phyloP scores from a whole-genome alignment of 176 grass and related monocot species.

The Oryza nivara region DNA sequence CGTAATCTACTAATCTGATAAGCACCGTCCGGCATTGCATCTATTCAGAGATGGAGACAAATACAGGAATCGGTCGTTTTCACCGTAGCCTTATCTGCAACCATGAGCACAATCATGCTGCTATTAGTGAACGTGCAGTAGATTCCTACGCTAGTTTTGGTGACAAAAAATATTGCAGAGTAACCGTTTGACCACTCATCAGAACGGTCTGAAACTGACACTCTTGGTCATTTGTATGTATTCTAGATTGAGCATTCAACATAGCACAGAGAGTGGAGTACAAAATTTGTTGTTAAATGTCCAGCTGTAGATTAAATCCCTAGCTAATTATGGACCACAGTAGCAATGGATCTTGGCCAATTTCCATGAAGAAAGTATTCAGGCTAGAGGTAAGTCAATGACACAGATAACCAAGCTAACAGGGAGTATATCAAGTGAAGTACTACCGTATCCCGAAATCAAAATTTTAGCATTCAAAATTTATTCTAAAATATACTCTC shows the following conservation, averaged over 20 bases:
- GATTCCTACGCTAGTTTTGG: slow-evolving; percentile 2
- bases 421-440: no score
- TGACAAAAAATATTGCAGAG: background rate
- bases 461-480: no score
- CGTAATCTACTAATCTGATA: background rate
- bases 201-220: slow-evolving; percentile 1
- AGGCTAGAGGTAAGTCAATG: background rate
- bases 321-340: background rate
- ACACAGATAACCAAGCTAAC: no score
- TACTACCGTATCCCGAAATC: no score
- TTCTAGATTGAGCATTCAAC: slow-evolving; percentile 47
- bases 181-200: background rate
- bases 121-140: background rate
- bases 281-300: background rate
- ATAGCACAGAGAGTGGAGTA: slow-evolving; percentile 23
- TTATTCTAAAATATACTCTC: no score
- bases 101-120: background rate
- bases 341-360: background rate
- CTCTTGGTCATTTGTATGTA: background rate
- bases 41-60: background rate
- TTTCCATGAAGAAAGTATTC: background rate
- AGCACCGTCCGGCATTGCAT: background rate
- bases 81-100: background rate
- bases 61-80: slow-evolving; percentile 14
- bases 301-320: background rate